Percentiles rank a stretch among this genome's conserved stretches.
These are phyloP conservation scores for Setaria italica DNA, from an alignment of 202 grass and related monocot species.

Conservation along the genomic window DNA sequence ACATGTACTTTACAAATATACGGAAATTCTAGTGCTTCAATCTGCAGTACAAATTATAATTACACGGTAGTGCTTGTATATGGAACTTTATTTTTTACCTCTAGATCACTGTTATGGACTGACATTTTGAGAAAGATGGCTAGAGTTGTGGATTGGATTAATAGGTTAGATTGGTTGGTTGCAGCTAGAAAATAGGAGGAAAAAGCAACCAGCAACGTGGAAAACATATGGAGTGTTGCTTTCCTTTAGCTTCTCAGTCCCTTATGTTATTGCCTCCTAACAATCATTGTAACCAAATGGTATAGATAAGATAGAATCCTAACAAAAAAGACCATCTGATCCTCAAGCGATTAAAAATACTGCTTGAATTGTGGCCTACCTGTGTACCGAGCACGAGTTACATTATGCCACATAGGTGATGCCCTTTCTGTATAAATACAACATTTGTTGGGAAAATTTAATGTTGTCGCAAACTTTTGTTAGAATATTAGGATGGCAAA, in stretches of 20 bases:
- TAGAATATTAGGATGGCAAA: slow-evolving; percentile 12
- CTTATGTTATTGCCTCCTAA: not conserved
- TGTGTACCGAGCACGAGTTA: not conserved
- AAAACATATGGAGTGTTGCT: not conserved
- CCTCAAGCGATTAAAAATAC: not conserved
- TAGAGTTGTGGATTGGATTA: not conserved
- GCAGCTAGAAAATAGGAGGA: not conserved
- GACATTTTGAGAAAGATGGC: not conserved
- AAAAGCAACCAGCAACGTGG: not conserved
- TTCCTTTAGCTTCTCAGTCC: not conserved
- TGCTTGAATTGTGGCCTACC: not conserved
- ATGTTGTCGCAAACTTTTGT: not conserved
- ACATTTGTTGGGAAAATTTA: slow-evolving; percentile 6
- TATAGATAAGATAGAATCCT: not conserved
- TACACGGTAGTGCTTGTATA: not conserved
- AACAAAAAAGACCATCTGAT: not conserved
- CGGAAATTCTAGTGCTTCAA: not conserved
- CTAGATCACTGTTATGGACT: not conserved
- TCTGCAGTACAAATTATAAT: not conserved
- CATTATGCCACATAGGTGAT: not conserved
- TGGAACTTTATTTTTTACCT: slow-evolving; percentile 3
- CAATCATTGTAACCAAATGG: not conserved
- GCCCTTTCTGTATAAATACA: not conserved
- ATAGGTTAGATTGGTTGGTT: not conserved
- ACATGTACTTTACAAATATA: not conserved